Evolutionary conservation across 2,329 filamentous ascomycete species (phyloP).

Genomic region (Cadophora sp.): DNA sequence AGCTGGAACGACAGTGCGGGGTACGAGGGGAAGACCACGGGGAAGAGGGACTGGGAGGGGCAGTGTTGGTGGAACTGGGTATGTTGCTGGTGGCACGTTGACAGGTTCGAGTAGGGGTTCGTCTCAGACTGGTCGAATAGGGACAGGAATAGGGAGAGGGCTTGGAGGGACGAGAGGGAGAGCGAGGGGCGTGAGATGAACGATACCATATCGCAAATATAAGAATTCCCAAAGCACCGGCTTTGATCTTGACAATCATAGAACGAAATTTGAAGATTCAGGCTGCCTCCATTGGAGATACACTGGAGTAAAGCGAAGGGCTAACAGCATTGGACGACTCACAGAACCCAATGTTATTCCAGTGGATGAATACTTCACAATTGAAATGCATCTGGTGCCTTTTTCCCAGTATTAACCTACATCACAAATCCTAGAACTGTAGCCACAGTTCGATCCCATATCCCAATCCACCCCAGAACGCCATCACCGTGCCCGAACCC

Average conservation of each 20-base stretch:
- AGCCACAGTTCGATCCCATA: not conserved
- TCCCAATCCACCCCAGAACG: slow-evolving; percentile 6
- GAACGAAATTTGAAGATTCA: not conserved
- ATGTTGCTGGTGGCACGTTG: slow-evolving; percentile 32
- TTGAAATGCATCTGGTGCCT: not conserved
- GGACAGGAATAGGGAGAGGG: slow-evolving; percentile 55
- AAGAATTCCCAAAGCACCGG: not conserved
- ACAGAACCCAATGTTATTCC: not conserved
- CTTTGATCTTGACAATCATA: not conserved
- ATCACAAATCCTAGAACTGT: not conserved
- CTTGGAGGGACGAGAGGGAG: slow-evolving; percentile 60
- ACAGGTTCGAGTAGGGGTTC: slow-evolving; percentile 34
- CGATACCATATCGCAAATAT: not conserved
- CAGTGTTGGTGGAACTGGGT: slow-evolving; percentile 35
- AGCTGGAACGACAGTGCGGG: slow-evolving; percentile 48
- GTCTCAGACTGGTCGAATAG: slow-evolving; percentile 46
- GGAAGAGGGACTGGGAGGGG: slow-evolving; percentile 39
- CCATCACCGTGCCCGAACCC: not conserved
- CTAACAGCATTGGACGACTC: not conserved
- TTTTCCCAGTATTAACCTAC: not conserved
- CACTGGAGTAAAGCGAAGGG: not conserved
- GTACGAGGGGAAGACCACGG: slow-evolving; percentile 42
- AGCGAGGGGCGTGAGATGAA: slow-evolving; percentile 54
- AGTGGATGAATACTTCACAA: not conserved
- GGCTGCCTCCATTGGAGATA: not conserved